phyloP scores from a whole-genome alignment of 2,329 filamentous ascomycete species.

The Hymenoscyphus repandus region DNA sequence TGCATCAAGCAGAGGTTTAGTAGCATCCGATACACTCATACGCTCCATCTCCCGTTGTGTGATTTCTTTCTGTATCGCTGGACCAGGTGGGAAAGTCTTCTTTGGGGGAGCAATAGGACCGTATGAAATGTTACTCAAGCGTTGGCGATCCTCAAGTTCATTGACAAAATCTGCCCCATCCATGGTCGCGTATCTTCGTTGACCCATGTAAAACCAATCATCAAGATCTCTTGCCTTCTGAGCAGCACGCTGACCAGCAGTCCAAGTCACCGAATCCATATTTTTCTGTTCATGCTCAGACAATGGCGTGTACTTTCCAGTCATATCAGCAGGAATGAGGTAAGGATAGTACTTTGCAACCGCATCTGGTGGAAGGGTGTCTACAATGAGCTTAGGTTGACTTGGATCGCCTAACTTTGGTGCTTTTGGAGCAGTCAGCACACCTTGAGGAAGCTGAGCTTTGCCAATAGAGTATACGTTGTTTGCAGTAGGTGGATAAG shows the following conservation, averaged over 20 bases:
- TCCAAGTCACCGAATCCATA: constrained; percentile 4
- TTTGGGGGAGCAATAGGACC: constrained; percentile 19
- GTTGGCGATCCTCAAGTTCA: constrained; percentile 15
- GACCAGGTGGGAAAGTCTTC: constrained; percentile 6
- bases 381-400: constrained; percentile 13
- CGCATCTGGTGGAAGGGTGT: constrained; percentile 23
- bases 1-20: constrained; percentile 23
- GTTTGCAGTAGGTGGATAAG: neutral
- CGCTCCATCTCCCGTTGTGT: constrained; percentile 22
- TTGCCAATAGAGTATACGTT: constrained; percentile 5
- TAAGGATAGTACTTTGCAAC: constrained; percentile 27
- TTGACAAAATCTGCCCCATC: constrained; percentile 20
- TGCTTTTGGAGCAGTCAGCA: neutral
- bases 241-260: constrained; percentile 6
- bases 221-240: constrained; percentile 17
- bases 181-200: constrained; percentile 24
- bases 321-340: constrained; percentile 24
- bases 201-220: constrained; percentile 28
- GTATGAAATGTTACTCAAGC: constrained; percentile 5
- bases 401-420: constrained; percentile 5
- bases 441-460: neutral
- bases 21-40: constrained; percentile 19
- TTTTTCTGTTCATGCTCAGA: constrained; percentile 9
- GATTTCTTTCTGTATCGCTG: constrained; percentile 10
- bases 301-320: constrained; percentile 16